Percentiles rank a stretch among this genome's conserved stretches.
Conservation (phyloP, 306 rosid genomes). For the Casuarina cunninghamiana region DNA sequence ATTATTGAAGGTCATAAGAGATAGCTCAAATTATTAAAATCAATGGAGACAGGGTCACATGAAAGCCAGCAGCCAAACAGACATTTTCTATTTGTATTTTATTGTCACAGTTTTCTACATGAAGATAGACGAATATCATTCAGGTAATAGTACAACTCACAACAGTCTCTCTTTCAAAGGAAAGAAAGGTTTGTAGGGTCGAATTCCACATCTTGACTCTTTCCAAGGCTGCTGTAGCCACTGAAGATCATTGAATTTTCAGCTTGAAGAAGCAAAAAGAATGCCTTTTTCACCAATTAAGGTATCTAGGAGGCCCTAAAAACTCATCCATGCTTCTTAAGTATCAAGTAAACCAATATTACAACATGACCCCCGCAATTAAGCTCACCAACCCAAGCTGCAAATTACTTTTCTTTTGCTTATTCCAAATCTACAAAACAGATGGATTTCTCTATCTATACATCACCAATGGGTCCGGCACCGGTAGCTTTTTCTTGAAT, state of each 20-base stretch:
- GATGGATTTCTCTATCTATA: constrained; percentile 24
- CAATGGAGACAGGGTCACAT: constrained; percentile 33
- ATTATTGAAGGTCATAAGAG: constrained; percentile 22
- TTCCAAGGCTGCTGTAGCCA: constrained; percentile 22
- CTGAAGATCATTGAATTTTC: constrained; percentile 41
- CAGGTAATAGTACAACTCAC: constrained; percentile 23
- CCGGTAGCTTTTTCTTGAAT: constrained; percentile 21
- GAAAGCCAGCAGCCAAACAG: constrained; percentile 27
- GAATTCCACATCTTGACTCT: constrained; percentile 4
- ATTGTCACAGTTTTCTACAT: constrained; percentile 27
- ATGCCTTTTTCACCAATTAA: constrained; percentile 22
- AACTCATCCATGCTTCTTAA: constrained; percentile 47
- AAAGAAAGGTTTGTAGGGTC: constrained; percentile 5
- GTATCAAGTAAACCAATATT: constrained; percentile 49
- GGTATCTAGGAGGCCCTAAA: constrained; percentile 34
- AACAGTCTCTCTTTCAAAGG: constrained; percentile 13
- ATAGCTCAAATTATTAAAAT: constrained; percentile 28
- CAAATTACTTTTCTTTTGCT: constrained; percentile 44
- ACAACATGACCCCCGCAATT: constrained; percentile 46
- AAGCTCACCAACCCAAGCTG: constrained; percentile 38
- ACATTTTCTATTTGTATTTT: constrained; percentile 22
- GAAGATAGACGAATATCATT: constrained; percentile 5
- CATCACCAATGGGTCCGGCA: constrained; percentile 40
- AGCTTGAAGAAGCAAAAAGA: constrained; percentile 37
- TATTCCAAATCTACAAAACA: constrained; percentile 48